Conservation (phyloP, 1,139 yeast species). For the Spathaspora jeffriesii region DNA sequence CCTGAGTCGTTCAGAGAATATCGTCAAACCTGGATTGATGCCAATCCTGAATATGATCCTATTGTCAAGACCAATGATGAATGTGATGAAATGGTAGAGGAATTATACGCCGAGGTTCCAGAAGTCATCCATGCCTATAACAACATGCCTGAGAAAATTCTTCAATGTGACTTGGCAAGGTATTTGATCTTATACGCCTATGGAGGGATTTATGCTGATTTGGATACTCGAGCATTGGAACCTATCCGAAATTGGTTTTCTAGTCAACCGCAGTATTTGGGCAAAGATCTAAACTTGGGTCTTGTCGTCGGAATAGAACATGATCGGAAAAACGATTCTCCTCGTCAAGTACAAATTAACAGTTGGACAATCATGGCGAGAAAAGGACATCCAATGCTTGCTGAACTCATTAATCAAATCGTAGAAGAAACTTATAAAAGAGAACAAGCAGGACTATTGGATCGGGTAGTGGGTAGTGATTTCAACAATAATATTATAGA, state of each 20-base stretch:
- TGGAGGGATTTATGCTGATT: constrained; percentile 93
- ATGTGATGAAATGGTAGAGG: constrained; percentile 34
- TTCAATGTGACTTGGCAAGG: constrained; percentile 90
- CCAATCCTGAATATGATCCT: not conserved
- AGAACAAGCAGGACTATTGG: constrained; percentile 36
- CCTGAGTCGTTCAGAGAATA: not conserved
- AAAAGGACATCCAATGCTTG: constrained; percentile 88
- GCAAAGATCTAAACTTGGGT: constrained; percentile 53
- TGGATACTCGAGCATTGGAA: constrained; percentile 64
- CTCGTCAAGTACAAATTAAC: constrained; percentile 72
- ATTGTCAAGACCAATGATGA: not conserved
- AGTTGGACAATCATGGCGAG: constrained; percentile 80
- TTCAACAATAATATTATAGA: constrained; percentile 83
- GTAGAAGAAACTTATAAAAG: constrained; percentile 66
- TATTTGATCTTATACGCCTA: constrained; percentile 82
- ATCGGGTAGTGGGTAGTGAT: constrained; percentile 49
- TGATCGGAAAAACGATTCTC: constrained; percentile 69
- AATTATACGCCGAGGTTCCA: constrained; percentile 69
- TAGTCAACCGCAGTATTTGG: constrained; percentile 23
- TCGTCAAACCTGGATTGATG: not conserved
- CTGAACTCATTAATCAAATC: constrained; percentile 78
- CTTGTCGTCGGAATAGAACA: constrained; percentile 89
- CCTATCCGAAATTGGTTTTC: constrained; percentile 45
- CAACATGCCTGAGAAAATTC: constrained; percentile 72
- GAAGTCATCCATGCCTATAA: constrained; percentile 77